A percentile compares a stretch with the other conserved stretches of the same genome.
Evolutionary conservation across 2,329 filamentous ascomycete species (phyloP).

Genomic region (Colletotrichum paranaense): DNA sequence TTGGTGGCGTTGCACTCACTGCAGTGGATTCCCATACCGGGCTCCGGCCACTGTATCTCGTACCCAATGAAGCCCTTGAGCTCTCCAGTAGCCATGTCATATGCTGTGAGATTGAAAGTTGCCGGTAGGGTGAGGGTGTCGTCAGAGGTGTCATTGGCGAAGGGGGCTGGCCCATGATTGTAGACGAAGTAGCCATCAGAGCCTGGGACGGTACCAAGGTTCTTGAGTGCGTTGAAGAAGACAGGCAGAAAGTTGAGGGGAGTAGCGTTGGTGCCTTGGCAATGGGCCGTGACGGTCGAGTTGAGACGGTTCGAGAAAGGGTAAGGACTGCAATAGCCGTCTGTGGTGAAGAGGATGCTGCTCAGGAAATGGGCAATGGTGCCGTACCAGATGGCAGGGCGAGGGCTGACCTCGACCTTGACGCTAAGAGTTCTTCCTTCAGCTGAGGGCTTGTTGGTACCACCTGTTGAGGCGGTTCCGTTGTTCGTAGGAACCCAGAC

Average conservation of each 20-base stretch:
- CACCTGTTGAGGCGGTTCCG: not conserved
- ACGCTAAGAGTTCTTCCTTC: slow-evolving; percentile 3
- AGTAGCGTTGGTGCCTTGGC: slow-evolving; percentile 19
- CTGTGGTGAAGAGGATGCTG: slow-evolving; percentile 26
- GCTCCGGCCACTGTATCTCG: slow-evolving; percentile 18
- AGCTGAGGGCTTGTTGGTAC: slow-evolving; percentile 4
- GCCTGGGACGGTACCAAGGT: slow-evolving; percentile 28
- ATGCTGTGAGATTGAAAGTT: slow-evolving; percentile 26
- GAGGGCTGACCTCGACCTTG: slow-evolving; percentile 23
- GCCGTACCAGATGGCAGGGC: slow-evolving; percentile 28
- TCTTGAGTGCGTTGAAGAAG: slow-evolving; percentile 33
- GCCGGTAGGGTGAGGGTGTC: slow-evolving; percentile 28
- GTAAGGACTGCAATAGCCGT: slow-evolving; percentile 28
- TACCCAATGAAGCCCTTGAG: slow-evolving; percentile 33
- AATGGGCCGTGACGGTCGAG: slow-evolving; percentile 31
- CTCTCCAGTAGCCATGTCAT: slow-evolving; percentile 16
- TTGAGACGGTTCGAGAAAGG: slow-evolving; percentile 29
- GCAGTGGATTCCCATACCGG: slow-evolving; percentile 23
- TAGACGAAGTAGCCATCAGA: slow-evolving; percentile 22
- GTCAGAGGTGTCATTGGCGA: slow-evolving; percentile 32
- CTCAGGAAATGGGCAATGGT: slow-evolving; percentile 26
- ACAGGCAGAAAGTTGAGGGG: slow-evolving; percentile 31
- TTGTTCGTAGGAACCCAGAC: not conserved
- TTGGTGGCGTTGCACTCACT: slow-evolving; percentile 30
- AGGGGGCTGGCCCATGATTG: slow-evolving; percentile 16